Percentiles rank a stretch among this genome's conserved stretches.
phyloP scores from a whole-genome alignment of 164 flowering plant species.

The Vitis rupestris region DNA sequence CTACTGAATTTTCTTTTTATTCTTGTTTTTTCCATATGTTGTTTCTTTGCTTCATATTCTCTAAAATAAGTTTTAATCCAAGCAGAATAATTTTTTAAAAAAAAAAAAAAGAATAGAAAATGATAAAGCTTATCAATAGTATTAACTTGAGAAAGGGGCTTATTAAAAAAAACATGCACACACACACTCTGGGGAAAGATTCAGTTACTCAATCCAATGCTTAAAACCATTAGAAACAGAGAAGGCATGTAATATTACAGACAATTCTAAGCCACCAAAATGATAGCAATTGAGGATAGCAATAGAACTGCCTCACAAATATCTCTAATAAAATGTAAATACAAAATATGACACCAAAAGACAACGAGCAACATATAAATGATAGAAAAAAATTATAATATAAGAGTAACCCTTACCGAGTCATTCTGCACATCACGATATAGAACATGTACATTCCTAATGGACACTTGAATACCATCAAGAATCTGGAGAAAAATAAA shows the following conservation, averaged over 20 bases:
- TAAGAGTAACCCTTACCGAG: constrained; percentile 27
- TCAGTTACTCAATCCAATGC: too few relatives aligned
- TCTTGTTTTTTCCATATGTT: too few relatives aligned
- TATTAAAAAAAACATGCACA: too few relatives aligned
- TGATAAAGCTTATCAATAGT: too few relatives aligned
- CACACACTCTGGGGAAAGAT: too few relatives aligned
- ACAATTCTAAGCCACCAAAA: background rate
- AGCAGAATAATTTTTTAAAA: too few relatives aligned
- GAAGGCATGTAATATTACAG: background rate
- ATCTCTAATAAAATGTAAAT: background rate
- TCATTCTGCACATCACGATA: constrained; percentile 44
- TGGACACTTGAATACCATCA: constrained; percentile 83
- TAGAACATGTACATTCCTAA: constrained; percentile 61
- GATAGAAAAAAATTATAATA: background rate
- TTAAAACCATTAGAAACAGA: too few relatives aligned
- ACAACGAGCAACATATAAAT: background rate
- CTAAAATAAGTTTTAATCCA: too few relatives aligned
- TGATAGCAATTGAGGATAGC: background rate
- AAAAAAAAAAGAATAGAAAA: too few relatives aligned
- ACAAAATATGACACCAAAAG: background rate
- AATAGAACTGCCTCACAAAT: background rate
- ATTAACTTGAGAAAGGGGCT: too few relatives aligned
- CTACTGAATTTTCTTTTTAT: too few relatives aligned
- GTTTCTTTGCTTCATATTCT: too few relatives aligned
- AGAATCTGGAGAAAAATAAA: constrained; percentile 51